Base-by-base conservation (phyloP, 805 yeast species). In the Sugiyamaella boreocaroliniensis region DNA sequence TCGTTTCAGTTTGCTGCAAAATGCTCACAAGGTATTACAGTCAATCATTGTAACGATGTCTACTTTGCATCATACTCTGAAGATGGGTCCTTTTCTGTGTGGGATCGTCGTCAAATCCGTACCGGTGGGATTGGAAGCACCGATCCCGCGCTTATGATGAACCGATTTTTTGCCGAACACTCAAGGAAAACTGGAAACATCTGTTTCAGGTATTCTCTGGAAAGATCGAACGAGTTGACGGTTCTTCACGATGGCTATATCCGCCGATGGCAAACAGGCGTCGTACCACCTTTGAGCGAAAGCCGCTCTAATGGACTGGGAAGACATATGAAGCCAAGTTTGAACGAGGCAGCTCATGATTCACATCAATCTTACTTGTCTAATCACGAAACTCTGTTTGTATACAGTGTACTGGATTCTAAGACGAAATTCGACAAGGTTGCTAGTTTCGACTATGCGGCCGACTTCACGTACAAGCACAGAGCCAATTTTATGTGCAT, bases 391-490 rank as follows among this genome's bases (percentile, higher is more conserved):
- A 75, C 83, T 2, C 66, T 86, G 34, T 89, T 88, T 67, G 89
- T 88, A 1, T 78, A 93, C 0, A 74, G 80, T 40, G 96, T 89
- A 1, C 74, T 80, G 46, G 96, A 89, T 64, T 79, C 81, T 10
- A 79, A 78, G 54, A 83, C 95, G 0, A 86, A 84, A 50, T 82
- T 78, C 61, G 96, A 89, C 58, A 76, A 90, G 59, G 95, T 89
- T 0, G 81, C 85, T 1, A 83, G 96, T 0, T 89, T 85, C 68
- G 97, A 89, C 66, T 89, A 89, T 64, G 79, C 83, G n/a, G 81
- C 83, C 0, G 81, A 78, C 52, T 55, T 68, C 2, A 51, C 62
- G 5, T 71, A 80, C 1, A 69, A 65, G n/a, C 76, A 82, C 19
- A 77, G 80, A 1, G 77, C 86, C 8, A 81, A 84, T 59, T 75